Percentiles rank a stretch among this genome's conserved stretches.
These are phyloP conservation scores for Thelephora terrestris DNA, from an alignment of 1,284 basidiomycete species.

Conservation along the genomic window DNA sequence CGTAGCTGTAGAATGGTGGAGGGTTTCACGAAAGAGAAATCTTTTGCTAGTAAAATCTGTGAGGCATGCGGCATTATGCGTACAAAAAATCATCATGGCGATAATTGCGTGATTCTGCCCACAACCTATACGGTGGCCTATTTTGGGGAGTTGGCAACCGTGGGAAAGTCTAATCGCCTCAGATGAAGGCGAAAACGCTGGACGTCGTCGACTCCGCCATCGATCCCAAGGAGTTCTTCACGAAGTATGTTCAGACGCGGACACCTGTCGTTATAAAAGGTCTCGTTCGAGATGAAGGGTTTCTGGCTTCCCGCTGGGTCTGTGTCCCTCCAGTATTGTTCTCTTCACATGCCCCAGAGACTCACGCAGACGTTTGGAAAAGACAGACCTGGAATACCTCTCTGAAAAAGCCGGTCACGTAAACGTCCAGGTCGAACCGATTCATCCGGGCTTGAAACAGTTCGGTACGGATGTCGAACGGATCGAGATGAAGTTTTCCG, in stretches of 20 bases:
- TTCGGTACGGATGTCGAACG: conserved; percentile 23
- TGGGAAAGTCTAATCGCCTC: too few species aligned
- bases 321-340: not conserved
- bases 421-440: conserved; percentile 22
- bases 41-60: too few species aligned
- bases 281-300: conserved; percentile 18
- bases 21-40: too few species aligned
- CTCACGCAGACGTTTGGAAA: conserved; percentile 3
- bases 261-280: conserved; percentile 19
- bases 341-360: not conserved
- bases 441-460: conserved; percentile 18
- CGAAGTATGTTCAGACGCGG: conserved; percentile 17
- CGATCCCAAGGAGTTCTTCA: conserved; percentile 16
- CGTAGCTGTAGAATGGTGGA: too few species aligned
- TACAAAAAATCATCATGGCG: too few species aligned
- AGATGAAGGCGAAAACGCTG: conserved; percentile 4
- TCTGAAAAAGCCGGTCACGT: conserved; percentile 17
- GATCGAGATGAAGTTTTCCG: conserved; percentile 16
- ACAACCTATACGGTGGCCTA: too few species aligned
- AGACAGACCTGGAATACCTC: conserved; percentile 20
- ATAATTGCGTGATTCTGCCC: too few species aligned
- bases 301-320: conserved; percentile 21
- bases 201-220: conserved; percentile 10
- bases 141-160: too few species aligned
- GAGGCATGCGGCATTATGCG: too few species aligned